Evolutionary conservation across 768 basidiomycete genomes (phyloP).

Genomic region (Leucosporidium creatinivorum): DNA sequence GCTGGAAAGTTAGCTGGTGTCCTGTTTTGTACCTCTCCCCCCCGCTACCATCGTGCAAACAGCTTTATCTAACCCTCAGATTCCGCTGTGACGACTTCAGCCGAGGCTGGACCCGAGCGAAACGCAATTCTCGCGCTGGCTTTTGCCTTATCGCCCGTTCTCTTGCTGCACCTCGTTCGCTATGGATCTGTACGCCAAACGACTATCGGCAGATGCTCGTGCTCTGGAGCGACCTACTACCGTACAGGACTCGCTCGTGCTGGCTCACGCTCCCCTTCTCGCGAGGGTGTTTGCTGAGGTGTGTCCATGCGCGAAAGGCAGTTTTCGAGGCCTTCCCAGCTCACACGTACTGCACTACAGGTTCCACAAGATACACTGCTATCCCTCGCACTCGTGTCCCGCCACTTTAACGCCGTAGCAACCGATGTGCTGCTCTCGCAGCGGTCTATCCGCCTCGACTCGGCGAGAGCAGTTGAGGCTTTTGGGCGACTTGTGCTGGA

Average conservation of each 20-base stretch:
- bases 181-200: conserved; percentile 1
- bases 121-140: background rate
- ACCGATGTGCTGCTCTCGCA: background rate
- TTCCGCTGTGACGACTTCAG: no score
- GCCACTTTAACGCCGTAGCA: background rate
- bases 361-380: background rate
- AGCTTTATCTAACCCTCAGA: no score
- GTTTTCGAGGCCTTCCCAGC: no score
- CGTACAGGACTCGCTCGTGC: background rate
- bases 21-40: no score
- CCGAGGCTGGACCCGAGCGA: no score
- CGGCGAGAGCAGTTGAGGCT: background rate
- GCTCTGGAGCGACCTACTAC: background rate
- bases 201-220: background rate
- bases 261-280: background rate
- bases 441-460: background rate
- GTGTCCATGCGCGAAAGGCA: no score
- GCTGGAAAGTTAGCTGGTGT: no score
- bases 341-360: background rate
- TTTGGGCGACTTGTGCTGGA: background rate
- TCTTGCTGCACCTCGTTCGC: background rate
- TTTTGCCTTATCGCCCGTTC: background rate
- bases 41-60: no score
- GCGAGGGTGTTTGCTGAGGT: background rate
- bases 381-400: background rate